phyloP scores from a whole-genome alignment of 768 basidiomycete species.

The Russula lepida region DNA sequence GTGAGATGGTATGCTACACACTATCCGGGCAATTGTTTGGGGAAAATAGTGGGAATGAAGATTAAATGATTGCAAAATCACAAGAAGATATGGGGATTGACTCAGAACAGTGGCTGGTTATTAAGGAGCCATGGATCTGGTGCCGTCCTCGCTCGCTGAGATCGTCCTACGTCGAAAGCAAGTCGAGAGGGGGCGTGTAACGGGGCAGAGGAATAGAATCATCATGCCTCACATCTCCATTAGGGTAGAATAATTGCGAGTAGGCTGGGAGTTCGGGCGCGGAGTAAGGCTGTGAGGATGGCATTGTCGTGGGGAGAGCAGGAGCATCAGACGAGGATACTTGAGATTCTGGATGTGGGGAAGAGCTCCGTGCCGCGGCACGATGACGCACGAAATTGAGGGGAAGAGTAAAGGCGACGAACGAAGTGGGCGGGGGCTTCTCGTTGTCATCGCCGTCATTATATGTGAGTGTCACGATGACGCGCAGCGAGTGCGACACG shows the following conservation, averaged over 20 bases:
- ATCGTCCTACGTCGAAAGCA: neutral
- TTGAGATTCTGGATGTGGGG: conserved; percentile 19
- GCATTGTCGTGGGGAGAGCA: neutral
- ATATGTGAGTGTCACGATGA: conserved; percentile 7
- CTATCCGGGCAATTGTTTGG: neutral
- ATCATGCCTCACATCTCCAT: conserved; percentile 68
- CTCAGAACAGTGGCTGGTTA: neutral
- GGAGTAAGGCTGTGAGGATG: conserved; percentile 20
- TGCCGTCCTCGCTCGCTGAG: neutral
- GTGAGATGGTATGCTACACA: conserved; percentile 4
- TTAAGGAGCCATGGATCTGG: neutral
- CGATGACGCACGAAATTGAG: conserved; percentile 41
- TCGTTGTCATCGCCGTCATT: neutral
- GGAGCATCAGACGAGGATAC: conserved; percentile 11
- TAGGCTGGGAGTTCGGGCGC: conserved; percentile 53
- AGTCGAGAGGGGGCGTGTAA: conserved; percentile 38
- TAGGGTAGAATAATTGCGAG: conserved; percentile 65
- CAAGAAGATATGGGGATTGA: neutral
- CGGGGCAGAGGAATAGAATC: conserved; percentile 53
- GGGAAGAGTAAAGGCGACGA: conserved; percentile 38
- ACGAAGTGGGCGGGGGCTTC: conserved; percentile 18
- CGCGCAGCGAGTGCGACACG: conserved; percentile 24
- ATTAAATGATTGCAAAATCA: neutral
- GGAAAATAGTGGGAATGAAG: neutral
- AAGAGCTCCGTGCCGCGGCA: conserved; percentile 24